A percentile compares a stretch with the other conserved stretches of the same genome.
Conservation (phyloP, 2,329 filamentous ascomycete species). For the Claviceps sp. region DNA sequence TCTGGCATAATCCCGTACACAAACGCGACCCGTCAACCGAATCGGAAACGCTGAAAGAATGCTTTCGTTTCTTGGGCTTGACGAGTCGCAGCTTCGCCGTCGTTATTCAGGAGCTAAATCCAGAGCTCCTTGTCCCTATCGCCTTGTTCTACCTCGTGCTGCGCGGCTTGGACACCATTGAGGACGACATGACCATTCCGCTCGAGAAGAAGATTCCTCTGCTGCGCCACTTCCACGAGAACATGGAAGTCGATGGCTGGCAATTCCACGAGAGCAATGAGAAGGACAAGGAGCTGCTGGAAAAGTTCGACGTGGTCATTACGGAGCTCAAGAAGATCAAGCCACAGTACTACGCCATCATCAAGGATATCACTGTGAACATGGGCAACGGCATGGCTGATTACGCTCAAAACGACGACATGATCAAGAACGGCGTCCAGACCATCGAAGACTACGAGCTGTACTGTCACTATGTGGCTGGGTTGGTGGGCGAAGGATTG, state of each 20-base stretch:
- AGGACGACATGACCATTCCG: slow-evolving; percentile 93
- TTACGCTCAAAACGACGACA: slow-evolving; percentile 73
- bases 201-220: slow-evolving; percentile 73
- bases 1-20: slow-evolving; percentile 94
- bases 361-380: slow-evolving; percentile 80
- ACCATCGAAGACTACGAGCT: slow-evolving; percentile 83
- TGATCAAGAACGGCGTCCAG: slow-evolving; percentile 66
- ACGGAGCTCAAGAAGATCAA: slow-evolving; percentile 82
- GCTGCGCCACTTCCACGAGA: slow-evolving; percentile 66
- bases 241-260: slow-evolving; percentile 78
- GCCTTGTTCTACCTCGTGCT: slow-evolving; percentile 87
- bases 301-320: slow-evolving; percentile 82
- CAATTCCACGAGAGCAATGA: slow-evolving; percentile 80
- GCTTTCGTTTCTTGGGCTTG: slow-evolving; percentile 73
- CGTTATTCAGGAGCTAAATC: slow-evolving; percentile 92
- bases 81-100: slow-evolving; percentile 88
- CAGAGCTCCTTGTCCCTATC: slow-evolving; percentile 80
- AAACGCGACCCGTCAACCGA: slow-evolving; percentile 66
- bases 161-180: slow-evolving; percentile 90
- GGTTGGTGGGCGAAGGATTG: slow-evolving; percentile 87
- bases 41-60: slow-evolving; percentile 57
- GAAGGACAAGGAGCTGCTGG: slow-evolving; percentile 84
- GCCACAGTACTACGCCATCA: slow-evolving; percentile 68
- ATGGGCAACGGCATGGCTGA: slow-evolving; percentile 99
- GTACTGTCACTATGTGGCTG: slow-evolving; percentile 98